phyloP scores from a whole-genome alignment of 2,329 filamentous ascomycete species.

The Acephala macrosclerotiorum region DNA sequence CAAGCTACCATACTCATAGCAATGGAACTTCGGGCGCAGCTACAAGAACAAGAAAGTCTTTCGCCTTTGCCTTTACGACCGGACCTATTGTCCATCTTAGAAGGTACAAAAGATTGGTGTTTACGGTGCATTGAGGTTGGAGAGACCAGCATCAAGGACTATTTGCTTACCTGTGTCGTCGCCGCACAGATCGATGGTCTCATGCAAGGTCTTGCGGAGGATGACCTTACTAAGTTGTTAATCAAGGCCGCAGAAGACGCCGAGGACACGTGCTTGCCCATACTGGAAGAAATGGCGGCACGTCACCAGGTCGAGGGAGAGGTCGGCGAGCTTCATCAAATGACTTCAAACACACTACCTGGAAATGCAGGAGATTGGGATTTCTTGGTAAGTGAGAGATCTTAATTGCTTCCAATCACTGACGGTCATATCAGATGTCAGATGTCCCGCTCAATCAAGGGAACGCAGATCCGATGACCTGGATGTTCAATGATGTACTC shows the following conservation, averaged over 20 bases:
- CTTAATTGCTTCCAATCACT: constrained; percentile 18
- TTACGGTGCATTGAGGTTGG: constrained; percentile 49
- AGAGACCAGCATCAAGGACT: constrained; percentile 53
- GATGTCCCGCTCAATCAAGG: constrained; percentile 41
- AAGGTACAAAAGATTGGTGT: constrained; percentile 49
- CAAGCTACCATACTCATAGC: constrained; percentile 49
- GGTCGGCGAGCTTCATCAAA: constrained; percentile 29
- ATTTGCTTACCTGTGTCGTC: constrained; percentile 46
- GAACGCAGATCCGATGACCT: constrained; percentile 31
- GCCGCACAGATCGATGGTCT: constrained; percentile 53
- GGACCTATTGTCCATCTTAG: constrained; percentile 52
- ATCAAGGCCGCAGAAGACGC: constrained; percentile 49
- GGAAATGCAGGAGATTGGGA: constrained; percentile 50
- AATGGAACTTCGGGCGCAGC: constrained; percentile 50
- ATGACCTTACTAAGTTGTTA: constrained; percentile 46
- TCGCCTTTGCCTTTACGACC: constrained; percentile 46
- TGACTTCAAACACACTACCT: constrained; percentile 39
- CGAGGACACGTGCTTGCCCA: constrained; percentile 42
- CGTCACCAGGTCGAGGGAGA: constrained; percentile 22
- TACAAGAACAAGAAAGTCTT: constrained; percentile 51
- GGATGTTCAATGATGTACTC: constrained; percentile 31
- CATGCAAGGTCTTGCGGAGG: constrained; percentile 44
- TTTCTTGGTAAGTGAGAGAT: constrained; percentile 48
- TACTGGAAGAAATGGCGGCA: constrained; percentile 46
- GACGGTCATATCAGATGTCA: constrained; percentile 39